These are phyloP conservation scores for Boletus rubroflammeus DNA, from an alignment of 768 basidiomycete genomes.

Conservation along the genomic window DNA sequence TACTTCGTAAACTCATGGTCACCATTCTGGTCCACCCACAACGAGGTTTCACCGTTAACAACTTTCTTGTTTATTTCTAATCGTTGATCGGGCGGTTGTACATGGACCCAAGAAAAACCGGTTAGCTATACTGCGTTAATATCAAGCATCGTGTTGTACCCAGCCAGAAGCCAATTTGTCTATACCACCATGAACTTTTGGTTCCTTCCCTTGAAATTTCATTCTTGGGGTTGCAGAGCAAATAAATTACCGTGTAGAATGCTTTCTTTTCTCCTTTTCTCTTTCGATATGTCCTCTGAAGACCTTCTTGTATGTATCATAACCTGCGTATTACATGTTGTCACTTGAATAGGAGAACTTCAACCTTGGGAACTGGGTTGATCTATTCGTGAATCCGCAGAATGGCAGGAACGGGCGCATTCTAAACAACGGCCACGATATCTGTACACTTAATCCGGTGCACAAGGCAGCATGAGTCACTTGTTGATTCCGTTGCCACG, in stretches of 20 bases:
- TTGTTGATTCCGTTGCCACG: not conserved
- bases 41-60: constrained; percentile 2
- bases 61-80: constrained; percentile 29
- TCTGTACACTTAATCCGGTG: not conserved
- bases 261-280: constrained; percentile 14
- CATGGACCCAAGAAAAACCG: constrained; percentile 22
- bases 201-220: constrained; percentile 3
- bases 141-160: constrained; percentile 29
- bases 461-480: not conserved
- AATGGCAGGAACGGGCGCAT: not conserved
- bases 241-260: constrained; percentile 19
- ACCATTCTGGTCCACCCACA: not conserved
- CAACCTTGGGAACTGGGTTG: too few species aligned
- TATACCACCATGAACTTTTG: constrained; percentile 25
- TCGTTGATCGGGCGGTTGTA: constrained; percentile 9
- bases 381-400: not conserved
- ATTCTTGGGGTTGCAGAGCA: constrained; percentile 2
- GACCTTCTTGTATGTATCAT: constrained; percentile 24
- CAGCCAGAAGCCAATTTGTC: constrained; percentile 13
- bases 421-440: too few species aligned
- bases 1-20: not conserved
- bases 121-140: constrained; percentile 19
- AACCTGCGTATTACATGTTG: constrained; percentile 1
- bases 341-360: not conserved
- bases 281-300: constrained; percentile 18